Evolutionary conservation across 106 monocot genomes (phyloP).

Genomic region (Narthecium ossifragum): DNA sequence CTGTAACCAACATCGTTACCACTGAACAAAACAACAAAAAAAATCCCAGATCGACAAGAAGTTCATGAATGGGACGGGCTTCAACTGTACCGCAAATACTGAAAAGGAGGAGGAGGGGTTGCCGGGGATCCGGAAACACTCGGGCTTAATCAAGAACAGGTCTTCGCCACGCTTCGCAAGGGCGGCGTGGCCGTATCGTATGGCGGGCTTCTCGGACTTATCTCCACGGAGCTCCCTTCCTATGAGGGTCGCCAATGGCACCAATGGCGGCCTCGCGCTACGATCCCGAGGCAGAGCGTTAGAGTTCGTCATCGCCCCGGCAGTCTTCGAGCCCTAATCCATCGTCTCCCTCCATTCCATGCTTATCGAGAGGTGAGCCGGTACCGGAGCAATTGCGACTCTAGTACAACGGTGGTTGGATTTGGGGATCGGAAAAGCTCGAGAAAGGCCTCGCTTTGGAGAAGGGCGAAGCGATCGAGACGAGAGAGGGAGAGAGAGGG

Average conservation of each 20-base stretch:
- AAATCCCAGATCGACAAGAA: neutral
- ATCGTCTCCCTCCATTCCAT: neutral
- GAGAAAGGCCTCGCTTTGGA: neutral
- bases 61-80: no score
- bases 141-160: conserved; percentile 67
- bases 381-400: neutral
- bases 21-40: neutral
- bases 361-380: neutral
- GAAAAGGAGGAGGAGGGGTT: conserved; percentile 75
- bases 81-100: conserved; percentile 94
- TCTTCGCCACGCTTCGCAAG: conserved; percentile 95
- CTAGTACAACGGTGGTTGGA: neutral
- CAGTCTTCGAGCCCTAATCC: no score
- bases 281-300: conserved; percentile 25
- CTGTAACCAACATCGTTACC: conserved; percentile 12
- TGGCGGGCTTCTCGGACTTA: conserved; percentile 39
- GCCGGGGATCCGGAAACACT: conserved; percentile 56
- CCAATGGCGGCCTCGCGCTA: conserved; percentile 22
- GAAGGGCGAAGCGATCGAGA: neutral
- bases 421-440: neutral
- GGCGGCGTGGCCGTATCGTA: conserved; percentile 64
- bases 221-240: conserved; percentile 75
- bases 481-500: neutral
- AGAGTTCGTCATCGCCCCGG: conserved; percentile 25
- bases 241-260: conserved; percentile 87